Evolutionary conservation across 208 protist species (phyloP).

Genomic region (Leishmania braziliensis): DNA sequence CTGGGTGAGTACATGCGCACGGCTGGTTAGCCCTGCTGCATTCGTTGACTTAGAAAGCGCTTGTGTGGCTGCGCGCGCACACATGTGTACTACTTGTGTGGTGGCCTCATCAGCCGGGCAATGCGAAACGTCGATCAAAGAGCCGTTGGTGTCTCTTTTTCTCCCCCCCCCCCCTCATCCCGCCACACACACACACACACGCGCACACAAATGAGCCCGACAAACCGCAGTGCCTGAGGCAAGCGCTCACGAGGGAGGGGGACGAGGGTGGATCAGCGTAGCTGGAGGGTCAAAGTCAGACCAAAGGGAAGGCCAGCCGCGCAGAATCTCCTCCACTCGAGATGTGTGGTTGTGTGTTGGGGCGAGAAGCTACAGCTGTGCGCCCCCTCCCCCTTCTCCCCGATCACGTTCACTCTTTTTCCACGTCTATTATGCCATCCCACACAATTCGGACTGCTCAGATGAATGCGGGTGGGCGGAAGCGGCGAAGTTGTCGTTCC

Average conservation of each 20-base stretch:
- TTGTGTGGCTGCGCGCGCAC: neutral
- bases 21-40: slow-evolving; percentile 18
- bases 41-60: neutral
- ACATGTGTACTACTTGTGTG: neutral
- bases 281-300: neutral
- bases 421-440: neutral
- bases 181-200: neutral
- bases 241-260: neutral
- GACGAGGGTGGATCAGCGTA: neutral
- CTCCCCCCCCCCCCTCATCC: neutral
- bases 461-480: neutral
- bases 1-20: slow-evolving; percentile 45
- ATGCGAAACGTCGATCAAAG: neutral
- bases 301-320: neutral
- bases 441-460: neutral
- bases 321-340: neutral
- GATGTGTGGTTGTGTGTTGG: neutral
- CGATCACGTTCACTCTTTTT: neutral
- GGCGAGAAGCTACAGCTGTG: too few relatives aligned
- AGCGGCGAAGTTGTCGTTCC: neutral
- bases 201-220: neutral
- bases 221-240: neutral
- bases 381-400: neutral
- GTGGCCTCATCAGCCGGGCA: neutral
- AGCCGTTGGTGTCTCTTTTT: neutral